A percentile compares a stretch with the other conserved stretches of the same genome.
These are phyloP conservation scores for Takashimella tepidaria DNA, from an alignment of 1,284 basidiomycete species.

Conservation along the genomic window DNA sequence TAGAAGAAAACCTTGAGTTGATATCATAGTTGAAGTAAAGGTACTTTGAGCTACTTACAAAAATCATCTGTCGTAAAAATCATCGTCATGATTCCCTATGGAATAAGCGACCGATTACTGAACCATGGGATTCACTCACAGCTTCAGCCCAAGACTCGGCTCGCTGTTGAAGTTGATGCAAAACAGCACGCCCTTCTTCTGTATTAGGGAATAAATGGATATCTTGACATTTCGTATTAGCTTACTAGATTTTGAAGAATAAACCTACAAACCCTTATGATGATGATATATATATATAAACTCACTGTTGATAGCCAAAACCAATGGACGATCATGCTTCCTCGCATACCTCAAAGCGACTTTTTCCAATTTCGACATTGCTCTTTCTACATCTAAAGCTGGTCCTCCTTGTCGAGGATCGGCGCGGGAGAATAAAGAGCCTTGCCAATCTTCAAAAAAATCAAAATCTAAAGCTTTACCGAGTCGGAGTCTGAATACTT, in stretches of 20 bases:
- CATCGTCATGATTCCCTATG: constrained; percentile 64
- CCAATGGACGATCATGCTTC: constrained; percentile 60
- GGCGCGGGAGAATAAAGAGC: constrained; percentile 61
- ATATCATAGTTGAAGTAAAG: too few relatives aligned
- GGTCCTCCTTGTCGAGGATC: constrained; percentile 81
- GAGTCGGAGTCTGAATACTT: constrained; percentile 72
- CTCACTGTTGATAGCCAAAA: constrained; percentile 63
- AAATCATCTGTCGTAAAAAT: constrained; percentile 78
- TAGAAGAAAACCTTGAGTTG: too few relatives aligned
- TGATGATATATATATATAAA: too few relatives aligned
- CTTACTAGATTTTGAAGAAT: neutral
- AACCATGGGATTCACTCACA: too few relatives aligned
- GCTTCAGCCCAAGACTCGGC: constrained; percentile 79
- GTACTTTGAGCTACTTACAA: constrained; percentile 51
- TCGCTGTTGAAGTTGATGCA: constrained; percentile 75
- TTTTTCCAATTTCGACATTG: constrained; percentile 78
- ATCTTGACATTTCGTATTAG: constrained; percentile 30
- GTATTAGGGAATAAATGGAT: constrained; percentile 74
- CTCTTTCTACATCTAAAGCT: constrained; percentile 75
- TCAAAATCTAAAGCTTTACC: constrained; percentile 61
- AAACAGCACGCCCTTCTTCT: constrained; percentile 66
- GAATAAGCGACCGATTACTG: constrained; percentile 1
- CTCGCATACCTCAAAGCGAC: constrained; percentile 64
- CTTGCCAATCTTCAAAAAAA: constrained; percentile 64
- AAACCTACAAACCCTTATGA: too few relatives aligned